These are phyloP conservation scores for Blastobotrys malaysiensis DNA, from an alignment of 1,139 yeast species.

Conservation along the genomic window DNA sequence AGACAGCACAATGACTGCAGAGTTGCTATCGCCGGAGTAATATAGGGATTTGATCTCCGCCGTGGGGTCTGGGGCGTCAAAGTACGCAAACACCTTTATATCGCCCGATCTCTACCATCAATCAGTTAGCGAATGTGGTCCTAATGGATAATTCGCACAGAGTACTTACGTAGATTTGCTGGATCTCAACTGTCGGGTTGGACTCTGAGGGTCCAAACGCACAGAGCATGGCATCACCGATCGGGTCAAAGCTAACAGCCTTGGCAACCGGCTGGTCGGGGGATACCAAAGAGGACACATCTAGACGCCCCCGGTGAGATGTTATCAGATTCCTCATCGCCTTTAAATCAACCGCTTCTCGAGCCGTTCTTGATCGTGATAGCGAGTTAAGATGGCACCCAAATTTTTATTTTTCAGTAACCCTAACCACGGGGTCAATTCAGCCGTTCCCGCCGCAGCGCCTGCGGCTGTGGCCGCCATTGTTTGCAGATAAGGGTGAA, in stretches of 20 bases:
- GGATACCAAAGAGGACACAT: conserved; percentile 24
- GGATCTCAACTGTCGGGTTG: conserved; percentile 52
- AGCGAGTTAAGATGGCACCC: background rate
- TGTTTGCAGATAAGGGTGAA: no score
- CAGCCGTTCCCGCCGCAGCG: background rate
- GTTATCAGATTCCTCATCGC: conserved; percentile 29
- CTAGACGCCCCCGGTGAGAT: conserved; percentile 26
- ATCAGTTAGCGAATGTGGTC: conserved; percentile 7
- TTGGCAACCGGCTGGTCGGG: conserved; percentile 59
- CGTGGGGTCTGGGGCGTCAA: conserved; percentile 20
- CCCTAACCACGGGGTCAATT: conserved; percentile 3
- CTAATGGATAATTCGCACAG: conserved; percentile 1
- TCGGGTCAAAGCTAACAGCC: conserved; percentile 64
- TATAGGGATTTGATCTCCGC: conserved; percentile 17
- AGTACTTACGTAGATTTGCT: conserved; percentile 33
- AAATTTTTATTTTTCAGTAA: background rate
- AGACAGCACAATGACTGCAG: conserved; percentile 28
- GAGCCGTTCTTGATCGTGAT: background rate
- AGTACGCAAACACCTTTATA: conserved; percentile 20
- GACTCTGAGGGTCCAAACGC: conserved; percentile 55
- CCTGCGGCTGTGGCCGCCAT: background rate
- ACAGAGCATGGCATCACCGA: conserved; percentile 67
- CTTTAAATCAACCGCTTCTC: background rate
- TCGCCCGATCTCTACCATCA: conserved; percentile 22
- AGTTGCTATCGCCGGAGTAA: conserved; percentile 27